These are phyloP conservation scores for Gaertneriomyces sp. DNA, from an alignment of 192 early-diverging fungal genomes.

Conservation along the genomic window DNA sequence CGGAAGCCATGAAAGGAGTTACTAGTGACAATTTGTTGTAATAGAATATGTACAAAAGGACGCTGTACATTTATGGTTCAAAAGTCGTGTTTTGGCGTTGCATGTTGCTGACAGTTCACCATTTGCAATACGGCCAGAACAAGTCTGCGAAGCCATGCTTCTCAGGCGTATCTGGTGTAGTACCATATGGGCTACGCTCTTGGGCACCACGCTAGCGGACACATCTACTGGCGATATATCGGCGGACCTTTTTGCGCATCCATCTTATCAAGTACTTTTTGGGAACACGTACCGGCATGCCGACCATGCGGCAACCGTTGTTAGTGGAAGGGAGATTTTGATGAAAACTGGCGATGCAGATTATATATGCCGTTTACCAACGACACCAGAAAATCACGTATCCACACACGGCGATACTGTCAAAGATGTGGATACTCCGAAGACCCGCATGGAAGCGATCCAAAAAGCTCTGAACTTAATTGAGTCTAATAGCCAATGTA, in stretches of 20 bases:
- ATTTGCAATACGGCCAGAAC: no score
- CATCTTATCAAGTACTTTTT: not conserved
- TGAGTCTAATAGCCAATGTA: not conserved
- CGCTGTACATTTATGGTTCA: no score
- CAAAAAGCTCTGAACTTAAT: no score
- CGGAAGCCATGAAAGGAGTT: no score
- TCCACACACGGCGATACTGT: not conserved
- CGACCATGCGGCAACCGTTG: not conserved
- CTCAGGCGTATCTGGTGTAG: no score
- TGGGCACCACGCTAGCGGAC: no score
- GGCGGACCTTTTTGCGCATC: conserved; percentile 3
- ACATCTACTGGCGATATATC: not conserved
- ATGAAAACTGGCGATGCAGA: not conserved
- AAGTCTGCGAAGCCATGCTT: no score
- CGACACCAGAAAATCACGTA: not conserved
- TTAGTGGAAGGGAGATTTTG: not conserved
- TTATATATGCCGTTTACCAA: not conserved
- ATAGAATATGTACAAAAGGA: no score
- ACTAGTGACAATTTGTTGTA: no score
- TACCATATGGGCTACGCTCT: no score
- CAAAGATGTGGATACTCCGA: not conserved
- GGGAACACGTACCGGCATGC: not conserved
- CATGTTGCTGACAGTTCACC: no score
- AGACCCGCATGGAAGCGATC: not conserved
- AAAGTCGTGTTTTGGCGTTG: no score